Base-by-base conservation (phyloP, 2,329 filamentous ascomycete species). In the Alternaria rosae region DNA sequence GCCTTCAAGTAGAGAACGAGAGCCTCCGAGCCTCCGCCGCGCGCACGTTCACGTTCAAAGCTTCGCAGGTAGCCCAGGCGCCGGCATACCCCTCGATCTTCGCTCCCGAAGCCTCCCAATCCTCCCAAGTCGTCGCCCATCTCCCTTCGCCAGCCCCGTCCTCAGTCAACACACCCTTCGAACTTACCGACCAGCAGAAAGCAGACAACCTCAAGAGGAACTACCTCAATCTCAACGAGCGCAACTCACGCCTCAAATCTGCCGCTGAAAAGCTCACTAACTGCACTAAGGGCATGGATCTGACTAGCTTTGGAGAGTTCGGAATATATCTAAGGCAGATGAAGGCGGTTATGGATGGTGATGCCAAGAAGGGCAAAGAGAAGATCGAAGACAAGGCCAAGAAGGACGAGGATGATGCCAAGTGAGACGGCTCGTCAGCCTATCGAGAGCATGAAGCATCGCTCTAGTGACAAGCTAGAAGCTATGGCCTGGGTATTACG, bases 271-370 rank as follows among this genome's bases (percentile, higher is more conserved):
- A 75, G 0, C 17, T 76, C 2, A 20, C 42, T 0, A 56, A 11
- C 2, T 51, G 48, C 9, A 72, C 73, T 0, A 32, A 53, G 1
- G 57, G 61, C 0, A 70, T 72, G 69, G 66, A 71, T 13, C 25
- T 70, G 1, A 52, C 17, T 11, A 57, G 42, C 11, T 73, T 73
- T n/a, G 75, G 75, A 0, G 67, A 74, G 5, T 72, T 77, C 50
- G 75, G 75, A 3, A 20, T 7, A 15, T 55, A 66, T 35, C 10
- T 76, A 11, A 64, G 47, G 41, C 54, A 62, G 41, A 11, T 76
- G 50, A 67, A 38, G 41, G 28, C 1, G 21, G 58, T 17, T 3
- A 6, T 76, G n/a, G 59, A 70, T 3, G 65, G 63, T 2, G 60
- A 64, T 23, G 48, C 20, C 35, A 35, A 41, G 43, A 25, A 59